phyloP scores from a whole-genome alignment of 2,329 filamentous ascomycete genomes.

The Neofusicoccum laricinum region DNA sequence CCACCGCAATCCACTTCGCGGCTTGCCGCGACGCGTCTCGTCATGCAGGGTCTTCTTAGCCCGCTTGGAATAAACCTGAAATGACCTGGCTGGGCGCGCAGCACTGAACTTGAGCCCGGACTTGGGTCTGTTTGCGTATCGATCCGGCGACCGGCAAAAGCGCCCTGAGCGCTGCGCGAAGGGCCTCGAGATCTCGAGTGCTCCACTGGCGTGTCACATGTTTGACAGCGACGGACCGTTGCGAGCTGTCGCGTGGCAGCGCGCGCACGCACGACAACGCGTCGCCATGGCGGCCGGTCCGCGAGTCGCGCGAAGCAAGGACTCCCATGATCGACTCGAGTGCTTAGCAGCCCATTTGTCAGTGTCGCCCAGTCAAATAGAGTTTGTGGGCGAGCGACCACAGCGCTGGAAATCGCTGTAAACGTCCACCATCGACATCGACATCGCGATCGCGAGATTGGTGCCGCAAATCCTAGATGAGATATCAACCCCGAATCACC shows the following conservation, averaged over 20 bases:
- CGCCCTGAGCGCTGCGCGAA: not conserved
- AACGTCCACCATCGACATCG: conserved; percentile 1
- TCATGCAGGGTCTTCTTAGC: conserved; percentile 8
- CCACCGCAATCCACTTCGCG: conserved; percentile 6
- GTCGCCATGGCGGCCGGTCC: not conserved
- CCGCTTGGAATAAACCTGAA: conserved; percentile 5
- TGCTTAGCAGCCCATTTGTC: conserved; percentile 11
- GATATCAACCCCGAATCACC: not conserved
- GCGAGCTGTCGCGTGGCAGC: conserved; percentile 16
- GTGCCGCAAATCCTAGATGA: not conserved
- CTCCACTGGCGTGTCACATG: conserved; percentile 3
- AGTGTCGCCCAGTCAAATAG: not conserved
- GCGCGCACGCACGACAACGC: not conserved
- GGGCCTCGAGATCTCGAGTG: conserved; percentile 1
- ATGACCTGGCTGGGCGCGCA: not conserved
- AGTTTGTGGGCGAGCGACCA: conserved; percentile 9
- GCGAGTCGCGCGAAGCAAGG: conserved; percentile 13
- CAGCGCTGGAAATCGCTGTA: conserved; percentile 6
- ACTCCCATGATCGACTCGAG: conserved; percentile 16
- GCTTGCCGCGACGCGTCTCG: not conserved
- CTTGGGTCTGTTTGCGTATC: conserved; percentile 1
- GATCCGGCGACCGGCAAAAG: conserved; percentile 3
- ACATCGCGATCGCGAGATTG: conserved; percentile 3
- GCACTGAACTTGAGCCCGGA: not conserved
- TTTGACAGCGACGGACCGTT: conserved; percentile 9